phyloP scores from a whole-genome alignment of 1,284 basidiomycete genomes.

The Pisolithus thermaeus region DNA sequence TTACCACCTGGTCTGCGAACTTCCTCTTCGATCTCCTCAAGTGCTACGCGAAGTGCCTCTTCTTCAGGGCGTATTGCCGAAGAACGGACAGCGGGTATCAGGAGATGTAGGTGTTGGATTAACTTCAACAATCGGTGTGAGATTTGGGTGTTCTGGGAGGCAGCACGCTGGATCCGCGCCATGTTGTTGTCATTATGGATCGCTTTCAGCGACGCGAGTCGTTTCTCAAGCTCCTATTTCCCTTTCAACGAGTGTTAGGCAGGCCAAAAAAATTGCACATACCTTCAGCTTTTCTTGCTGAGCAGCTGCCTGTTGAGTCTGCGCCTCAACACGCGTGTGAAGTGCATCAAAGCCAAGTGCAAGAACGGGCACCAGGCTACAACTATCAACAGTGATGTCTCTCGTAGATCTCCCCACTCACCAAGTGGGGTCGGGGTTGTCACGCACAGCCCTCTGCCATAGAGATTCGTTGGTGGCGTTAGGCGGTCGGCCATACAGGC shows the following conservation, averaged over 20 bases:
- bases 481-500: slow-evolving; percentile 66
- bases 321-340: slow-evolving; percentile 75
- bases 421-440: slow-evolving; percentile 82
- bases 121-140: slow-evolving; percentile 71
- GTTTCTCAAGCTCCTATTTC: slow-evolving; percentile 59
- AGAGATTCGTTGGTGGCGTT: slow-evolving; percentile 70
- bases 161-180: slow-evolving; percentile 61
- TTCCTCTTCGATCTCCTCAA: slow-evolving; percentile 77
- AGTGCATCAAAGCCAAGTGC: slow-evolving; percentile 82
- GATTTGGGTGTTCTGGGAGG: slow-evolving; percentile 67
- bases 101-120: slow-evolving; percentile 71
- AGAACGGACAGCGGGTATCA: slow-evolving; percentile 74
- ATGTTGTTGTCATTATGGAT: slow-evolving; percentile 67
- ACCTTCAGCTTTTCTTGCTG: slow-evolving; percentile 72
- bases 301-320: slow-evolving; percentile 60
- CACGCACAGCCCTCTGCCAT: slow-evolving; percentile 77
- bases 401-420: slow-evolving; percentile 32
- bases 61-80: slow-evolving; percentile 81
- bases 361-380: slow-evolving; percentile 76
- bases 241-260: background rate
- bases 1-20: slow-evolving; percentile 46
- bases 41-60: slow-evolving; percentile 58
- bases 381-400: slow-evolving; percentile 6
- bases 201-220: slow-evolving; percentile 58
- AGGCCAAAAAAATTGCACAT: slow-evolving; percentile 9